Base-by-base conservation (phyloP, 768 basidiomycete species). In the Boletellus ananas region DNA sequence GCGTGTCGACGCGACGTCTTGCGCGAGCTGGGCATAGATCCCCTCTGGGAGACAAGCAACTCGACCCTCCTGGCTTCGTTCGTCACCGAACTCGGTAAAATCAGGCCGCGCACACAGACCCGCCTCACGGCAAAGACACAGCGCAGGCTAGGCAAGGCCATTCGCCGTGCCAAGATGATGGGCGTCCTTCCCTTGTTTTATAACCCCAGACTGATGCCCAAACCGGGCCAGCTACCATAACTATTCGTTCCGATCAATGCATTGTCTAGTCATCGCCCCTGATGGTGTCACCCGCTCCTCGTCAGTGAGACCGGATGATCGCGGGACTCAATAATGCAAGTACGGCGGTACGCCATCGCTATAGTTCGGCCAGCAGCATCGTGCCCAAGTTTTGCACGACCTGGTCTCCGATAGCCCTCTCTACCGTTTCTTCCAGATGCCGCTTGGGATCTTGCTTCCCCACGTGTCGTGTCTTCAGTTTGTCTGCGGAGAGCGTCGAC, bases 381-480 rank as follows among this genome's bases (percentile, higher is more conserved):
- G 93, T 95, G 35, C 90, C 94, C 55, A 97, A 70, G 64, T 89
- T 94, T 73, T 96, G 94, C 37, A 94, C 87, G 46, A 97, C 93
- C 69, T 97, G 94, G 69, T 96, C 87, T 3, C 93, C 94, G 85
- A 99, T 97, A 1, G 94, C 94, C 70, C 89, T 92, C 73, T 98
- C 96, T 6, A 97, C 96, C 25, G 90, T 89, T 71, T 97, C 96
- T 61, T 95, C 94, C 56, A 99, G 69, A 75, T 99, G 96, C 58
- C 96, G 83, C 73, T 99, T 99, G 31, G 96, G 96, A 71, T 97
- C 94, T 61, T 94, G 90, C 69, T 95, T 96, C 50, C 94, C 94
- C 59, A 97, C 93, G 70, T 96, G 94, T 58, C 96, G 84, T 43
- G 94, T 97, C 75, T 96, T 96, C 33, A 98, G 79, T 67, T 98